phyloP scores from a whole-genome alignment of 2,329 filamentous ascomycete genomes.

The Scleromitrula shiraiana region DNA sequence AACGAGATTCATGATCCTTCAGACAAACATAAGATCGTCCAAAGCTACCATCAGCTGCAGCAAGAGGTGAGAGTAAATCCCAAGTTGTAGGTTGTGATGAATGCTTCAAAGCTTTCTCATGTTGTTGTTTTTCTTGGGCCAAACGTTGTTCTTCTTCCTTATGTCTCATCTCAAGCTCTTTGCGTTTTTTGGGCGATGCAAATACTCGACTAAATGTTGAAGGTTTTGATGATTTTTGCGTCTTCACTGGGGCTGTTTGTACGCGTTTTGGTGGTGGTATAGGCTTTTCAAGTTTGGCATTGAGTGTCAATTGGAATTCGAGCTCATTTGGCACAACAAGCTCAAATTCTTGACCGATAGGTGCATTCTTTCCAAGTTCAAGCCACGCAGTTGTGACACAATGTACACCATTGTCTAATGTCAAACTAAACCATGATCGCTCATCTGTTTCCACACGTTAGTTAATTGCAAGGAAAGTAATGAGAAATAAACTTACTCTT shows the following conservation, averaged over 20 bases:
- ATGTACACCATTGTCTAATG: slow-evolving; percentile 95
- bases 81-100: slow-evolving; percentile 65
- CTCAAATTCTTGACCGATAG: slow-evolving; percentile 97
- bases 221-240: slow-evolving; percentile 60
- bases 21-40: slow-evolving; percentile 88
- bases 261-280: slow-evolving; percentile 46
- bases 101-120: slow-evolving; percentile 55
- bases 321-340: slow-evolving; percentile 93
- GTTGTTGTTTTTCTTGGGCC: slow-evolving; percentile 51
- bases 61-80: slow-evolving; percentile 78
- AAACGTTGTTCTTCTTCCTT: slow-evolving; percentile 74
- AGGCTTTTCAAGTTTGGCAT: slow-evolving; percentile 86
- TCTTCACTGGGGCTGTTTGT: slow-evolving; percentile 53
- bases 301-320: slow-evolving; percentile 96
- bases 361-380: slow-evolving; percentile 82
- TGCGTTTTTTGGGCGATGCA: slow-evolving; percentile 91
- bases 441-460: slow-evolving; percentile 59
- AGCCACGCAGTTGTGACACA: slow-evolving; percentile 96
- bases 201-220: slow-evolving; percentile 89
- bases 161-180: slow-evolving; percentile 80
- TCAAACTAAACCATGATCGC: slow-evolving; percentile 88
- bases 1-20: slow-evolving; percentile 81
- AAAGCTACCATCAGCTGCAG: slow-evolving; percentile 88
- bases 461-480: slow-evolving; percentile 20
- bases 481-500: slow-evolving; percentile 56